Evolutionary conservation across 805 yeast genomes (phyloP).

Genomic region (Candida nemodendra): DNA sequence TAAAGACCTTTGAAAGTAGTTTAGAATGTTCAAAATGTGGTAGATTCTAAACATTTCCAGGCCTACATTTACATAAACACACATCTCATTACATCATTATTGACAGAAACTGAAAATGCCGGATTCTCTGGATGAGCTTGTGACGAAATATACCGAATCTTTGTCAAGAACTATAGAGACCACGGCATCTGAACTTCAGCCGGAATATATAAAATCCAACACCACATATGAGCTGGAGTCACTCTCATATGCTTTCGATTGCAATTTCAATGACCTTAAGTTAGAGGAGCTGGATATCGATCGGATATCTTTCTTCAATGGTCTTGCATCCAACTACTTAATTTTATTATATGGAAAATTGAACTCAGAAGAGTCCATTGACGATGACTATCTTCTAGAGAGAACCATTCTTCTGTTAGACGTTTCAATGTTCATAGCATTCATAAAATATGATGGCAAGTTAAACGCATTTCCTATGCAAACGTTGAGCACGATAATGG

Average conservation of each 20-base stretch:
- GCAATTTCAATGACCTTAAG: conserved; percentile 4
- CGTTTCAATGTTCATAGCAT: conserved; percentile 19
- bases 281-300: conserved; percentile 14
- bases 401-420: conserved; percentile 22
- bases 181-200: background rate
- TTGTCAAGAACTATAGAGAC: conserved; percentile 4
- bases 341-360: background rate
- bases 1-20: too few relatives aligned
- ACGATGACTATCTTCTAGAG: conserved; percentile 6
- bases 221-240: conserved; percentile 4
- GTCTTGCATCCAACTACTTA: conserved; percentile 10
- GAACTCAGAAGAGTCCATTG: conserved; percentile 3
- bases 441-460: conserved; percentile 7
- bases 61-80: too few relatives aligned
- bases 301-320: conserved; percentile 14
- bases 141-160: conserved; percentile 5
- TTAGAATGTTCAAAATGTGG: too few relatives aligned
- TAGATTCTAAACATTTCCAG: too few relatives aligned
- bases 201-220: conserved; percentile 1
- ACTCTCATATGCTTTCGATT: background rate
- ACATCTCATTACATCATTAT: too few relatives aligned
- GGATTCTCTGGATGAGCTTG: conserved; percentile 3
- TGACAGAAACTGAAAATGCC: background rate
- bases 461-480: conserved; percentile 27
- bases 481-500: conserved; percentile 24